Evolutionary conservation across 2,329 filamentous ascomycete genomes (phyloP), one percentile per base, ranked within the genome.

Genomic region (Davidsoniella eucalypti): DNA sequence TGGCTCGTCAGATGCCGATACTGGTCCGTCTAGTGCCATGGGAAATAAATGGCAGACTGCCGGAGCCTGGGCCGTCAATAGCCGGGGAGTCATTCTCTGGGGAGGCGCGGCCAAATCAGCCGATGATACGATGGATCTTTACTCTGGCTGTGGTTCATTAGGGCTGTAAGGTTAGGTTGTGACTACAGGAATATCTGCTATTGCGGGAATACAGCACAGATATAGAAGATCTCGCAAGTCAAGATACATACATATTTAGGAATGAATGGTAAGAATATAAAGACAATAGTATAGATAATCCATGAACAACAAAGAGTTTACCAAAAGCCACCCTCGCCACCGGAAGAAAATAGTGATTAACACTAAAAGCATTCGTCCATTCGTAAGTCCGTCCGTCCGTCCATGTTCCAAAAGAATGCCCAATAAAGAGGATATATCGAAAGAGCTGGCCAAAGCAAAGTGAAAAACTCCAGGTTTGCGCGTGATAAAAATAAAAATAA

Each of bases 31-130:
- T 23, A 72, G 66, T 37, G 64, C 67, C 4, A 67, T 73, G 65
- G 69, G 72, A 2, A 75, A 73, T 56, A 75, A 75, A 62, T 75
- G 72, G 72, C 72, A 74, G 59, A 68, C 72, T 57, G 66, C 69
- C 1, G 71, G 71, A 0, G 66, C 69, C 2, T 75, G 72, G 59
- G 69, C 71, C 3, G 61, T 75, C 2, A 69, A 76, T 52, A 67
- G 67, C 1, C 63, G 65, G 12, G 71, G 70, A 7, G 68, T 65
- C 6, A 67, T 75, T 2, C 63, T 72, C 7, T 76, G 68, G 69
- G 70, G 68, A 3, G 65, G 65, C 3, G 73, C 72, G 58, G 69
- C 69, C 2, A 49, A 61, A 41, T 63, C 67, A 51, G 67, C 67
- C 2, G 71, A 74, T 55, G 71, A 75, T 58, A 58, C 71, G 43